Evolutionary conservation across 1,284 basidiomycete genomes (phyloP).

Genomic region (Exobasidium rhododendri): DNA sequence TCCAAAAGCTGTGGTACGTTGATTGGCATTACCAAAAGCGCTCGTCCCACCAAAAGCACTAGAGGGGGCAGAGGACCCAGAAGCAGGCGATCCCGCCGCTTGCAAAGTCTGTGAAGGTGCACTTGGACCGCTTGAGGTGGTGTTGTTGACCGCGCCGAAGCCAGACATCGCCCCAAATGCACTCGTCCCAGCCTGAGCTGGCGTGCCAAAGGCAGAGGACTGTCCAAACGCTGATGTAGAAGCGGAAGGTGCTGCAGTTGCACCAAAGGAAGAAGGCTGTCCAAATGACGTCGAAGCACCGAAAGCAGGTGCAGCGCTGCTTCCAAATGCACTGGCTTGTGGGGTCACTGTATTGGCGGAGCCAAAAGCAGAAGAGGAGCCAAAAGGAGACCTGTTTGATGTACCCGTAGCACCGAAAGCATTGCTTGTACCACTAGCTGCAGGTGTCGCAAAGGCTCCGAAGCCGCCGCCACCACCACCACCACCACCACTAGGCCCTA

Average conservation of each 20-base stretch:
- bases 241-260: background rate
- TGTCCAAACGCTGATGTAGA: conserved; percentile 5
- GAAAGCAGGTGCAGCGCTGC: background rate
- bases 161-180: conserved; percentile 15
- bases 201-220: conserved; percentile 16
- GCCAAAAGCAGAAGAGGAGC: conserved; percentile 53
- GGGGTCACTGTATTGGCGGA: conserved; percentile 17
- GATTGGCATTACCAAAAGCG: conserved; percentile 4
- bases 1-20: conserved; percentile 5
- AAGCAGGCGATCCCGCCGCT: background rate
- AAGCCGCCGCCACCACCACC: conserved; percentile 16
- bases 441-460: conserved; percentile 12
- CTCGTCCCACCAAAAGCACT: conserved; percentile 12
- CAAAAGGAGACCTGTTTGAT: background rate
- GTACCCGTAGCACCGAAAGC: conserved; percentile 41
- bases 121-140: background rate
- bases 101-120: background rate
- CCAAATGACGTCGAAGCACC: background rate
- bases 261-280: conserved; percentile 10
- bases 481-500: conserved; percentile 16
- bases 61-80: background rate
- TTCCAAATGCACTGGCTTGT: conserved; percentile 7
- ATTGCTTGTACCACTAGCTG: conserved; percentile 19
- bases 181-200: background rate
- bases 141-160: background rate